Evolutionary conservation across 768 basidiomycete genomes (phyloP).

Genomic region (Flagelloscypha sp.): DNA sequence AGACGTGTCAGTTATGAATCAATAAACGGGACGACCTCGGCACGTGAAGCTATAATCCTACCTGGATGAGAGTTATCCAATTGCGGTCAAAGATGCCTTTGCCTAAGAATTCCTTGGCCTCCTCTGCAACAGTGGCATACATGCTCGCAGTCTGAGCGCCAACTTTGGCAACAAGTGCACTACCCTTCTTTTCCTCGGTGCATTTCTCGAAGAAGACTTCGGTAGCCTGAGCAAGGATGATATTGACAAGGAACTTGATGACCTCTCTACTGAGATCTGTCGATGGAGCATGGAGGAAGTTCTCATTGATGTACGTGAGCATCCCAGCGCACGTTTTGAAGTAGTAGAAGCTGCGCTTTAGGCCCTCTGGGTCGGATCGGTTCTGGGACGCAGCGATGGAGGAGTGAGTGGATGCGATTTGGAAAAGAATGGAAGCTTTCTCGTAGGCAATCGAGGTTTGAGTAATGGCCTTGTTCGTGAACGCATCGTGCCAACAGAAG

Average conservation of each 20-base stretch:
- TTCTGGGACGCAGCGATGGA: conserved; percentile 82
- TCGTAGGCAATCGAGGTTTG: conserved; percentile 97
- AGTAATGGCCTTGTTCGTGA: conserved; percentile 86
- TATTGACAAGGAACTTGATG: conserved; percentile 81
- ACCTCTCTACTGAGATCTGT: conserved; percentile 93
- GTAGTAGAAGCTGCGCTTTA: conserved; percentile 91
- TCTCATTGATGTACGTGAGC: conserved; percentile 98
- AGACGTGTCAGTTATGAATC: background rate
- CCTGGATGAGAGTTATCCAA: conserved; percentile 86
- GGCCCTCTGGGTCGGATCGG: conserved; percentile 81
- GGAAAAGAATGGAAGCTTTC: conserved; percentile 95
- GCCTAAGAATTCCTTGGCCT: conserved; percentile 93
- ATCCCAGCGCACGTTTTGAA: conserved; percentile 88
- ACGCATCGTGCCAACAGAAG: conserved; percentile 96
- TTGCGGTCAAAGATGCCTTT: conserved; percentile 94
- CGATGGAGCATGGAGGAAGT: conserved; percentile 95
- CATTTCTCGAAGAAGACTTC: conserved; percentile 96
- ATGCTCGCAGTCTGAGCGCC: conserved; percentile 74
- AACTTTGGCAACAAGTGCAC: conserved; percentile 72
- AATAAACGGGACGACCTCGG: no score
- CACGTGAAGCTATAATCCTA: no score
- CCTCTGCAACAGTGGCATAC: conserved; percentile 79
- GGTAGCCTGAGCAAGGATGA: conserved; percentile 89
- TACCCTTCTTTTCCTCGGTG: conserved; percentile 84
- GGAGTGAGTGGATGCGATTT: conserved; percentile 91